Evolutionary conservation across 768 basidiomycete genomes (phyloP).

Genomic region (Agaricus blazei): DNA sequence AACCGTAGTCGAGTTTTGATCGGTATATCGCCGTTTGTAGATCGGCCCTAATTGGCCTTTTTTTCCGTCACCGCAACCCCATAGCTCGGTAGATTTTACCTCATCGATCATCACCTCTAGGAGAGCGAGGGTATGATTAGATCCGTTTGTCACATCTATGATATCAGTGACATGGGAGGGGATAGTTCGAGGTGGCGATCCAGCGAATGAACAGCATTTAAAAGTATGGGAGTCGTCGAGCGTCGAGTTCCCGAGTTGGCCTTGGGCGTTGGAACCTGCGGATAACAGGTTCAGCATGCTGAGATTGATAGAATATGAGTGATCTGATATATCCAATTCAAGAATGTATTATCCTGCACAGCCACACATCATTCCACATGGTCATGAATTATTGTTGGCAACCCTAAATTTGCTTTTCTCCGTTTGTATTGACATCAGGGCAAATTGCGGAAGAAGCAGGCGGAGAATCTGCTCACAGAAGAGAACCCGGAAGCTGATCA

Average conservation of each 20-base stretch:
- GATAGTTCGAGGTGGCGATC: conserved; percentile 20
- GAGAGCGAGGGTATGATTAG: conserved; percentile 76
- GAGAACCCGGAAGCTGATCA: too few species aligned
- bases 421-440: too few species aligned
- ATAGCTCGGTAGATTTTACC: conserved; percentile 35
- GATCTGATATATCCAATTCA: too few species aligned
- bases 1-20: conserved; percentile 19
- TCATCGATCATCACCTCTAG: conserved; percentile 28
- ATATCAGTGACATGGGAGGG: conserved; percentile 30
- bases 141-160: conserved; percentile 57
- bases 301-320: too few species aligned
- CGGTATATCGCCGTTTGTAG: conserved; percentile 18
- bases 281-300: conserved; percentile 25
- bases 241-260: conserved; percentile 42
- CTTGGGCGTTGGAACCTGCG: conserved; percentile 47
- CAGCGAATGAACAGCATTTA: conserved; percentile 32
- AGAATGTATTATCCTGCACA: too few species aligned
- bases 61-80: conserved; percentile 72
- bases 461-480: too few species aligned
- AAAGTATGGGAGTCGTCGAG: conserved; percentile 45
- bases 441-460: too few species aligned
- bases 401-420: too few species aligned
- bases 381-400: too few species aligned
- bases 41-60: conserved; percentile 66
- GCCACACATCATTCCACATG: too few species aligned